Percentiles rank a stretch among this genome's conserved stretches.
These are phyloP conservation scores for Globomyces sp. DNA, from an alignment of 371 early-diverging fungal species.

Conservation along the genomic window DNA sequence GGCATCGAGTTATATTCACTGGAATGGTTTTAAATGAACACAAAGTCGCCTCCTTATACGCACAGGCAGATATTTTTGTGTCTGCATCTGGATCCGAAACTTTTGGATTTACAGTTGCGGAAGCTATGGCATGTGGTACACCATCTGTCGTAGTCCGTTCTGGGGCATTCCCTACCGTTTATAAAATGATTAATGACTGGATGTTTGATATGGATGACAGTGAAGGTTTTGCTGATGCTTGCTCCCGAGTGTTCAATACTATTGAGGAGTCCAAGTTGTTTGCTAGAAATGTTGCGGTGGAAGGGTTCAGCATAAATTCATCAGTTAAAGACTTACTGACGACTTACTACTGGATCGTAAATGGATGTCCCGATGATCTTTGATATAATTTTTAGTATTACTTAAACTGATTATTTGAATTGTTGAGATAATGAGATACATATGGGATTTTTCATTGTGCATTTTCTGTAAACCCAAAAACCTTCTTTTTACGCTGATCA, in stretches of 20 bases:
- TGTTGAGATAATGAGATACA: no score
- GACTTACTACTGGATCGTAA: slow-evolving; percentile 34
- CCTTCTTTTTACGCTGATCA: background rate
- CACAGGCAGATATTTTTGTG: slow-evolving; percentile 42
- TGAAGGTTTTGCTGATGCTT: slow-evolving; percentile 33
- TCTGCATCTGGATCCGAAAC: slow-evolving; percentile 49
- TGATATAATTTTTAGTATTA: no score
- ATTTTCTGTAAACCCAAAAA: no score
- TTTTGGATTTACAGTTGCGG: slow-evolving; percentile 55
- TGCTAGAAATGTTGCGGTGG: slow-evolving; percentile 35
- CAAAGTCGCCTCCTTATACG: slow-evolving; percentile 36
- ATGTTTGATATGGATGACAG: slow-evolving; percentile 43
- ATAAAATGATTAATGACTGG: slow-evolving; percentile 42
- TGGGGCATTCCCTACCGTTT: slow-evolving; percentile 43
- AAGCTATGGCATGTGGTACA: slow-evolving; percentile 52
- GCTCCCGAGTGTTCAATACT: slow-evolving; percentile 18
- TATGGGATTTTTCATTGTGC: no score
- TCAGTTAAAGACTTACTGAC: slow-evolving; percentile 37
- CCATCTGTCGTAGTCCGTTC: slow-evolving; percentile 44
- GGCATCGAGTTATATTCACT: slow-evolving; percentile 41
- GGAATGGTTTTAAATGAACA: slow-evolving; percentile 45
- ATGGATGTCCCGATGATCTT: background rate
- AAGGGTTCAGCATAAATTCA: slow-evolving; percentile 31
- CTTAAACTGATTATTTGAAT: no score
- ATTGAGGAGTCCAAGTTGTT: slow-evolving; percentile 23